Conservation (phyloP, 2,329 filamentous ascomycete genomes). For the Rasamsonia emersonii region DNA sequence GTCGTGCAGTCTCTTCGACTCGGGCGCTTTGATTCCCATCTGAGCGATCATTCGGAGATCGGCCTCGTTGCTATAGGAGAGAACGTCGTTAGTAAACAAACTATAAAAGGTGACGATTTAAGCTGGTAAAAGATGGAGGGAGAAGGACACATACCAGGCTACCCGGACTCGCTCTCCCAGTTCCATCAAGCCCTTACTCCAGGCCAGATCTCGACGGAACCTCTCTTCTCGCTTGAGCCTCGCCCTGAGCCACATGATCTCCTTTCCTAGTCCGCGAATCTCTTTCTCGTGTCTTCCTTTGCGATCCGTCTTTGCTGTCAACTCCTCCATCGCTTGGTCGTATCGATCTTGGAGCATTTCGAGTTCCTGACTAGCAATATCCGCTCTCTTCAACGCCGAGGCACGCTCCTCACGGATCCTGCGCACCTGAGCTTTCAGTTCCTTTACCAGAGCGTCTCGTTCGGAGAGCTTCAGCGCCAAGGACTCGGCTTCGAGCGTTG, state of each 20-base stretch:
- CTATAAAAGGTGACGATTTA: slow-evolving; percentile 3
- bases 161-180: slow-evolving; percentile 56
- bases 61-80: slow-evolving; percentile 71
- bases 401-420: slow-evolving; percentile 44
- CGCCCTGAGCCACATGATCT: slow-evolving; percentile 85
- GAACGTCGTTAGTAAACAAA: slow-evolving; percentile 18
- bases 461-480: slow-evolving; percentile 65
- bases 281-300: slow-evolving; percentile 49
- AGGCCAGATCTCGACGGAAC: slow-evolving; percentile 71
- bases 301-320: slow-evolving; percentile 33
- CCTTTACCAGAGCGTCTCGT: slow-evolving; percentile 57
- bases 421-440: slow-evolving; percentile 53
- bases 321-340: slow-evolving; percentile 50
- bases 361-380: slow-evolving; percentile 32
- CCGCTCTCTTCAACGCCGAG: slow-evolving; percentile 31
- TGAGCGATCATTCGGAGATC: slow-evolving; percentile 77
- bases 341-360: slow-evolving; percentile 50
- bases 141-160: slow-evolving; percentile 64
- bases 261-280: slow-evolving; percentile 72
- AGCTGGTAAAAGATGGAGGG: slow-evolving; percentile 4
- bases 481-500: slow-evolving; percentile 48
- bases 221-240: slow-evolving; percentile 70
- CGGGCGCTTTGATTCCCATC: slow-evolving; percentile 58
- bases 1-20: slow-evolving; percentile 20
- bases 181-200: slow-evolving; percentile 79